Base-by-base conservation (phyloP, 1,139 yeast genomes). In the Groenewaldozyma auringiensis region DNA sequence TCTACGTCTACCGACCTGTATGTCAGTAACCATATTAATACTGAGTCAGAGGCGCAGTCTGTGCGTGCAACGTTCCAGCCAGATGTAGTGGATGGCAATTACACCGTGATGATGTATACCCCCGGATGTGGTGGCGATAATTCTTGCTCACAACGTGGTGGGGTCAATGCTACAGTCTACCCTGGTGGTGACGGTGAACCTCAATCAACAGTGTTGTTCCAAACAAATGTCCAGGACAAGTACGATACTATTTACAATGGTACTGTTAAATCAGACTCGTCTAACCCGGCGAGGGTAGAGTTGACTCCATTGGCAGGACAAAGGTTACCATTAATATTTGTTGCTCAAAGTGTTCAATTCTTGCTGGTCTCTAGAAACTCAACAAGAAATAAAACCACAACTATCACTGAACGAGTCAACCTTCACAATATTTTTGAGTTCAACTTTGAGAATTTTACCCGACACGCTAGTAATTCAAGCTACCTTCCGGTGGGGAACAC, bases 391-490 rank as follows among this genome's bases (percentile, higher is more conserved):
- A n/a, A 41, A n/a, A 41, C 37, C 18, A 40, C 2, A 3, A 52
- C 60, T 1, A 61, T 71, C 1, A 40, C 37, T 4, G 38, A 42
- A 51, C 66, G 3, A 55, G 65, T 46, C 53, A 70, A 37, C 4
- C 59, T 88, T 46, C 83, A 83, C 60, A 94, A 94, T 2, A 58
- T 92, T 37, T 86, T 89, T 61, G 96, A 92, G 64, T 92, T 82
- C 64, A 79, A 87, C 0, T 67, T 81, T 41, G 67, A 76, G 2
- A 87, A 88, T 61, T 86, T 84, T 60, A 68, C 92, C 0, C 53
- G 61, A 13, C 60, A 62, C 21, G 57, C 61, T 2, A 56, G 63
- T 9, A 65, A 69, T 50, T 48, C 66, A 50, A 47, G 67, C 58
- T 21, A 55, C 53, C 34, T 67, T 61, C 74, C 71, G 47, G 76